phyloP scores from a whole-genome alignment of 1,284 basidiomycete species.

The Volvariella volvacea region DNA sequence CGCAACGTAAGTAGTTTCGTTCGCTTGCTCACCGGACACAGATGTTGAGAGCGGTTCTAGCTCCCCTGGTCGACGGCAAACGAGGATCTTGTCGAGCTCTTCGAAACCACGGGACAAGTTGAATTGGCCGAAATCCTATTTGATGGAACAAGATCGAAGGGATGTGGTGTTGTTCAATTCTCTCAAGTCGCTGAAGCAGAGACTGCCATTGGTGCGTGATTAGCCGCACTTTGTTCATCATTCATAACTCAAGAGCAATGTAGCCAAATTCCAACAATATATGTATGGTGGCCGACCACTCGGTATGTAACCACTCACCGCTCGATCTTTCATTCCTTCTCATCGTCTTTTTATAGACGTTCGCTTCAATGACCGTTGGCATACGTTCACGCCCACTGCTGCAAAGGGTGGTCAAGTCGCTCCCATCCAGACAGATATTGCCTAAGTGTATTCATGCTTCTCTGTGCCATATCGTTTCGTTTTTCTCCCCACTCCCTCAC shows the following conservation, averaged over 20 bases:
- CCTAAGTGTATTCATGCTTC: too few relatives aligned
- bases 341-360: slow-evolving; percentile 49
- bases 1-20: slow-evolving; percentile 73
- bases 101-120: slow-evolving; percentile 95
- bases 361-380: slow-evolving; percentile 89
- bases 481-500: too few relatives aligned
- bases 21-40: slow-evolving; percentile 4
- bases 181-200: slow-evolving; percentile 84
- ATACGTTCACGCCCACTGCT: slow-evolving; percentile 79
- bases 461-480: too few relatives aligned
- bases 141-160: slow-evolving; percentile 87
- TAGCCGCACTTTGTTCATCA: not conserved
- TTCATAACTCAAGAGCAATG: slow-evolving; percentile 3
- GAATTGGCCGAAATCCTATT: slow-evolving; percentile 91
- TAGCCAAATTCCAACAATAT: slow-evolving; percentile 87
- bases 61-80: slow-evolving; percentile 99
- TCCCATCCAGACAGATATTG: slow-evolving; percentile 44
- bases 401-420: slow-evolving; percentile 76
- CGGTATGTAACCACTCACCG: slow-evolving; percentile 38
- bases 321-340: slow-evolving; percentile 3
- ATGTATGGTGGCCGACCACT: slow-evolving; percentile 86
- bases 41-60: slow-evolving; percentile 32
- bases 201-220: slow-evolving; percentile 75
- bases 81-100: slow-evolving; percentile 95
- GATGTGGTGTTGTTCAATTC: slow-evolving; percentile 94